Base-by-base conservation (phyloP, 179 eudicot genomes). In the Carnegiea gigantea region DNA sequence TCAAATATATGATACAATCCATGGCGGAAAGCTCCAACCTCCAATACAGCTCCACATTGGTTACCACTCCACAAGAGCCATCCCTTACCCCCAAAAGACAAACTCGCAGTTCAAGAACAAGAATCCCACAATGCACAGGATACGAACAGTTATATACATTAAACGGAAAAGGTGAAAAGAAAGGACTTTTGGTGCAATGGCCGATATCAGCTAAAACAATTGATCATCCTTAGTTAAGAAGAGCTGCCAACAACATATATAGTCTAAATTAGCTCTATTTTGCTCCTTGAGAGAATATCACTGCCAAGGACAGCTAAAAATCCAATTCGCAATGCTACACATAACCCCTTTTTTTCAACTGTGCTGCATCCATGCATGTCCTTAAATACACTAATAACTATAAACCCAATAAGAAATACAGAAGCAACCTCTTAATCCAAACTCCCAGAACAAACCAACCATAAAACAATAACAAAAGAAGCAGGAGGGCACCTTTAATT, bases 401-500 rank as follows among this genome's bases (percentile, higher is more conserved):
- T 64, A 10, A 40, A 65, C 20, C 10, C 46, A 70, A 0, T 30
- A 65, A 26, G 15, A 21, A 75, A 48, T 23, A 62, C 17, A 26
- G 7, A 40, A 40, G 44, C 44, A 40, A 5, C 44, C 44, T 40
- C 44, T 40, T 40, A 40, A 40, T 40, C 44, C 44, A 40, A 40
- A 40, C 44, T 24, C 83, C 72, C 9, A 43, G 46, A 33, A 23
- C 21, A 65, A 68, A 23, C 33, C 20, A 21, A 70, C 44, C 44
- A 40, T 40, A 30, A 30, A 48, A 79, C 5, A 71, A 64, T 60
- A 30, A 53, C 11, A 44, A 70, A 23, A 33, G 23, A 23, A 48
- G 44, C 1, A 17, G 6, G 9, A 26, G 33, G 73, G 73, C 79
- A 94, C 99, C 93, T 92, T 90, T 90, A 77, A 94, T 90, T 23